phyloP scores from a whole-genome alignment of 2,329 filamentous ascomycete genomes.

The Neopestalotiopsis sp. region DNA sequence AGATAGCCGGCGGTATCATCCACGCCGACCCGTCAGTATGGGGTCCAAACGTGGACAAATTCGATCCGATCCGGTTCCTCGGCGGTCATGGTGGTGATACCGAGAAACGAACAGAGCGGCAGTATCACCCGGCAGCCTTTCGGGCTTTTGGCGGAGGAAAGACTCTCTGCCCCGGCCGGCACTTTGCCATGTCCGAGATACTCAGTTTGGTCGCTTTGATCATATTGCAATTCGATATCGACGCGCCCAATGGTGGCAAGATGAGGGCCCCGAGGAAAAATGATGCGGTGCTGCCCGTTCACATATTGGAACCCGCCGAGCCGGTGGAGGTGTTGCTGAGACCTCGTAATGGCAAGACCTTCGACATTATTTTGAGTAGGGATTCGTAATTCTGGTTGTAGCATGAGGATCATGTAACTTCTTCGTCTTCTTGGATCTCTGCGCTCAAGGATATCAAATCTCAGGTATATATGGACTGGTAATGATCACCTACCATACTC shows the following conservation, averaged over 20 bases:
- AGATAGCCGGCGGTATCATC: slow-evolving; percentile 49
- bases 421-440: too few relatives aligned
- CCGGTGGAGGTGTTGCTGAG: slow-evolving; percentile 24
- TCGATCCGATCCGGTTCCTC: slow-evolving; percentile 49
- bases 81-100: slow-evolving; percentile 13
- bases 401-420: too few relatives aligned
- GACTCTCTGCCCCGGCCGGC: slow-evolving; percentile 44
- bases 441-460: too few relatives aligned
- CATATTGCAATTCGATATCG: slow-evolving; percentile 38
- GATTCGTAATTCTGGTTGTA: not conserved
- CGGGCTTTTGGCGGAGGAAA: slow-evolving; percentile 47
- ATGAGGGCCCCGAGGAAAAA: slow-evolving; percentile 36
- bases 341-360: not conserved
- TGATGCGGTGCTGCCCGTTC: slow-evolving; percentile 37
- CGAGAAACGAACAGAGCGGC: slow-evolving; percentile 15
- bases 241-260: slow-evolving; percentile 22
- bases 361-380: not conserved
- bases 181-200: slow-evolving; percentile 46
- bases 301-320: slow-evolving; percentile 34
- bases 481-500: too few relatives aligned
- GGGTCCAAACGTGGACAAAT: slow-evolving; percentile 46
- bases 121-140: slow-evolving; percentile 38
- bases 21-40: slow-evolving; percentile 48
- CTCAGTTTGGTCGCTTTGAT: slow-evolving; percentile 39
- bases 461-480: too few relatives aligned